Conservation (phyloP, 306 rosid species). For the Quercus agrifolia region DNA sequence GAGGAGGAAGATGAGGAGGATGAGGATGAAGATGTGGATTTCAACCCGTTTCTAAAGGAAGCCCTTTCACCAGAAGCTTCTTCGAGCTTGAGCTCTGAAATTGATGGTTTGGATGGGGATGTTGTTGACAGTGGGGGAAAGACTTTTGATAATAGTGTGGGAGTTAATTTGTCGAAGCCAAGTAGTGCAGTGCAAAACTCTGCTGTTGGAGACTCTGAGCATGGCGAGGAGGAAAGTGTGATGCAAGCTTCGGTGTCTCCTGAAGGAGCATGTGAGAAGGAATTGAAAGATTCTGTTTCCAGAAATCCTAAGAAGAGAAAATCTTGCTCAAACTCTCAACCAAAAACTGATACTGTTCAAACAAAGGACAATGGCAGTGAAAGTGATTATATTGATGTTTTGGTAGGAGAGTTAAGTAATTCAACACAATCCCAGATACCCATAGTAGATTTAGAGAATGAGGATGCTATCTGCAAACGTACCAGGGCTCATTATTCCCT, state of each 20-base stretch:
- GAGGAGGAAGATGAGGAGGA: conserved; percentile 50
- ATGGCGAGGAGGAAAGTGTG: conserved; percentile 58
- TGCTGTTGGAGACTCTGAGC: conserved; percentile 37
- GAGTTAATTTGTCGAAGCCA: conserved; percentile 24
- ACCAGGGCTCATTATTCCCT: conserved; percentile 97
- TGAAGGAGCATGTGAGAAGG: conserved; percentile 28
- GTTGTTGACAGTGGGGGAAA: conserved; percentile 32
- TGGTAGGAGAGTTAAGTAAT: conserved; percentile 37
- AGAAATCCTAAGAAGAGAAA: conserved; percentile 20
- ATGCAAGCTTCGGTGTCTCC: conserved; percentile 34
- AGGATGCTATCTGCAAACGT: conserved; percentile 89
- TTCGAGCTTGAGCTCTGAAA: conserved; percentile 85
- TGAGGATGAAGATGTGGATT: conserved; percentile 76
- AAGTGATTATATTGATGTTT: conserved; percentile 25
- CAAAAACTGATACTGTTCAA: conserved; percentile 33
- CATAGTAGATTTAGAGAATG: conserved; percentile 46
- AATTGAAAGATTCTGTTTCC: conserved; percentile 21
- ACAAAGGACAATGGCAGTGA: conserved; percentile 32
- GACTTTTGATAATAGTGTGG: conserved; percentile 7
- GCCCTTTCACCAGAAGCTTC: conserved; percentile 74
- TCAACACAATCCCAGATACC: conserved; percentile 26
- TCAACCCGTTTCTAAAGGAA: conserved; percentile 78
- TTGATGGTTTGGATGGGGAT: conserved; percentile 65
- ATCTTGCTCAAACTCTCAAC: conserved; percentile 30
- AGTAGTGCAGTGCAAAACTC: conserved; percentile 20